Evolutionary conservation across 768 basidiomycete species (phyloP).

Genomic region (Leccinellum rugosiceps): DNA sequence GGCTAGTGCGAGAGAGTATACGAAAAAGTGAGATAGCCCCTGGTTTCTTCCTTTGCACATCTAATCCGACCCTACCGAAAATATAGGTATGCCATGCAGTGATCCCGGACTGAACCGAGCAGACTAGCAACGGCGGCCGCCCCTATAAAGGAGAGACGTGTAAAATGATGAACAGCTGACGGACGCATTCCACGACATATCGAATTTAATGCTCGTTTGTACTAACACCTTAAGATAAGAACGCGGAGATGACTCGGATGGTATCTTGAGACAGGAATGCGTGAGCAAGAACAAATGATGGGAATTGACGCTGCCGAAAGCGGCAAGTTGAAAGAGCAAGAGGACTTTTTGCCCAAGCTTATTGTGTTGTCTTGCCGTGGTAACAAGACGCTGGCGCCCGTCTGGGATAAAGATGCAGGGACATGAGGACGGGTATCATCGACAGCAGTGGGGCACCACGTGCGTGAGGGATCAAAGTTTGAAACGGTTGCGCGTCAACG

Average conservation of each 20-base stretch:
- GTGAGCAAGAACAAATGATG: constrained; percentile 8
- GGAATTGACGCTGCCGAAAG: constrained; percentile 13
- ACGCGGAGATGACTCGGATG: neutral
- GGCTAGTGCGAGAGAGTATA: constrained; percentile 76
- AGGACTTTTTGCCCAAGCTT: constrained; percentile 1
- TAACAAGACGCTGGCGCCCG: neutral
- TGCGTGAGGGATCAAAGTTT: constrained; percentile 5
- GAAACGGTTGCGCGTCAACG: neutral
- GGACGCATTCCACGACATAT: constrained; percentile 2
- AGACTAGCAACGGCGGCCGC: neutral
- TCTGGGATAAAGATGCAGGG: neutral
- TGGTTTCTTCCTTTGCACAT: neutral
- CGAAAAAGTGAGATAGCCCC: constrained; percentile 62
- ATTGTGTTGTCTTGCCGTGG: constrained; percentile 4
- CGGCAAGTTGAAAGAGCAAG: constrained; percentile 19
- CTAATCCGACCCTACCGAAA: neutral
- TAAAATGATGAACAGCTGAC: constrained; percentile 5
- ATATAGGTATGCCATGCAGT: constrained; percentile 23
- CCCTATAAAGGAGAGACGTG: neutral
- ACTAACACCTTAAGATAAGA: constrained; percentile 7
- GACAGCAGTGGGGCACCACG: constrained; percentile 2
- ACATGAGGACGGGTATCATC: constrained; percentile 1
- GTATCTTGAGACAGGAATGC: neutral
- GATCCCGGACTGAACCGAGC: neutral
- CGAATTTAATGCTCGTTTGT: constrained; percentile 7